Percentiles rank a stretch among this genome's conserved stretches.
These are phyloP conservation scores for Zygoascus bituminiphila DNA, from an alignment of 805 yeast genomes.

Conservation along the genomic window DNA sequence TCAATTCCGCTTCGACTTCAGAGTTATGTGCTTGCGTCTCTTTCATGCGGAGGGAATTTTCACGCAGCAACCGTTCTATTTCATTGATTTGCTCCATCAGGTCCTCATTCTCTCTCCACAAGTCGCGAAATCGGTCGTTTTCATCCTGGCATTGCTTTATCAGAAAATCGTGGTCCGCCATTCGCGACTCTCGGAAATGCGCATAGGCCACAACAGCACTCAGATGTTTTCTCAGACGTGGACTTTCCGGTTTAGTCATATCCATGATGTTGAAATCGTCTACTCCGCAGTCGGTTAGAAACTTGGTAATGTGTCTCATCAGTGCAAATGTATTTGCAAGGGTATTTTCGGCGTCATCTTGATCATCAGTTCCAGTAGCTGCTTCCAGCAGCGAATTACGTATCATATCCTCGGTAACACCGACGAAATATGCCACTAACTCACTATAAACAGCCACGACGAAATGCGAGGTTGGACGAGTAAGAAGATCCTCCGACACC, in stretches of 20 bases:
- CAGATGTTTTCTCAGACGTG: conserved; percentile 52
- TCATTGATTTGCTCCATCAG: conserved; percentile 32
- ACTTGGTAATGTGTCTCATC: conserved; percentile 51
- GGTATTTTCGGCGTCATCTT: conserved; percentile 30
- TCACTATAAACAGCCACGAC: conserved; percentile 50
- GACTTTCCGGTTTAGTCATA: conserved; percentile 67
- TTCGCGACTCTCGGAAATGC: conserved; percentile 69
- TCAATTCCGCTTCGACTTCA: conserved; percentile 53
- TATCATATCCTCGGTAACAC: conserved; percentile 35
- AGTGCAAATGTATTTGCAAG: conserved; percentile 43
- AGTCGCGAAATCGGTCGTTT: conserved; percentile 33
- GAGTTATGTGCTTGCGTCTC: conserved; percentile 43
- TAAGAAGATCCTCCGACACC: conserved; percentile 42
- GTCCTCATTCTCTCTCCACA: conserved; percentile 35
- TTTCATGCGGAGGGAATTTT: conserved; percentile 19
- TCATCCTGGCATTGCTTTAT: conserved; percentile 46
- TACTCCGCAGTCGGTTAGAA: conserved; percentile 66
- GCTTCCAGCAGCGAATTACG: conserved; percentile 26
- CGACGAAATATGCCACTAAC: conserved; percentile 52
- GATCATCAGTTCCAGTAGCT: conserved; percentile 29
- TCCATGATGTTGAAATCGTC: conserved; percentile 70
- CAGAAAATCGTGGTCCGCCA: conserved; percentile 58
- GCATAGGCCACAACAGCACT: conserved; percentile 85
- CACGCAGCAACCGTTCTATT: conserved; percentile 28
- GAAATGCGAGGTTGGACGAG: conserved; percentile 50